A percentile compares a stretch with the other conserved stretches of the same genome.
These are phyloP conservation scores for Penicillium sp. DNA, from an alignment of 2,329 filamentous ascomycete species.

Conservation along the genomic window DNA sequence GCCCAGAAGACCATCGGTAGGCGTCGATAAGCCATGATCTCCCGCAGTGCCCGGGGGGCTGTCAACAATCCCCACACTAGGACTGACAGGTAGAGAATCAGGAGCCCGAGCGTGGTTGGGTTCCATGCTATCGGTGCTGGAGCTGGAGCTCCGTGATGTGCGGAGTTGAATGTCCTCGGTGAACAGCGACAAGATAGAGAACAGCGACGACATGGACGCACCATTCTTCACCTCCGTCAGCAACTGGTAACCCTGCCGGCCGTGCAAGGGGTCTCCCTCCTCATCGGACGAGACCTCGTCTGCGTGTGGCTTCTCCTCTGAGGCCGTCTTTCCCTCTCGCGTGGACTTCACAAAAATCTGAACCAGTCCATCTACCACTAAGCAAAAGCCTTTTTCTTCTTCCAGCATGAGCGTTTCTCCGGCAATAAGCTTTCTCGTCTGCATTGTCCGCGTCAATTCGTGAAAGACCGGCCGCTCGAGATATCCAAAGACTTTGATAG, in stretches of 20 bases:
- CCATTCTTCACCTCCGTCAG: conserved; percentile 97
- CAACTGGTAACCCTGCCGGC: conserved; percentile 83
- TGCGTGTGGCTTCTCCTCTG: conserved; percentile 39
- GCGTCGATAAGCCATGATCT: conserved; percentile 20
- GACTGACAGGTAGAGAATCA: conserved; percentile 40
- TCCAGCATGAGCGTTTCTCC: conserved; percentile 93
- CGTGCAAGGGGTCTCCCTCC: conserved; percentile 59
- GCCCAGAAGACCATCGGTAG: conserved; percentile 26
- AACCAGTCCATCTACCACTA: conserved; percentile 92
- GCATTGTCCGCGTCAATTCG: conserved; percentile 95
- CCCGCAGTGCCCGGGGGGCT: conserved; percentile 26
- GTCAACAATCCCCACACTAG: conserved; percentile 24
- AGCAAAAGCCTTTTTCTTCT: conserved; percentile 95
- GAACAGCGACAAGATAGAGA: conserved; percentile 94
- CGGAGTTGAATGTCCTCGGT: conserved; percentile 87
- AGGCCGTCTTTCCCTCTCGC: conserved; percentile 40
- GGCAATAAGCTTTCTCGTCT: conserved; percentile 91
- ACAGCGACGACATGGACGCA: conserved; percentile 95
- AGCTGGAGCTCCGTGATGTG: conserved; percentile 55
- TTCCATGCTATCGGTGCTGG: conserved; percentile 34
- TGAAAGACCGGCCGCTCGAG: conserved; percentile 95
- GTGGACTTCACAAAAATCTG: conserved; percentile 98
- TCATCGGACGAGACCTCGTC: conserved; percentile 57
- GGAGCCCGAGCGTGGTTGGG: conserved; percentile 28
- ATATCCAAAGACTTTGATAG: conserved; percentile 98